Percentiles rank a stretch among this genome's conserved stretches.
Evolutionary conservation across 495 filamentous ascomycete species (phyloP).

Genomic region (Penicillium samsonianum): DNA sequence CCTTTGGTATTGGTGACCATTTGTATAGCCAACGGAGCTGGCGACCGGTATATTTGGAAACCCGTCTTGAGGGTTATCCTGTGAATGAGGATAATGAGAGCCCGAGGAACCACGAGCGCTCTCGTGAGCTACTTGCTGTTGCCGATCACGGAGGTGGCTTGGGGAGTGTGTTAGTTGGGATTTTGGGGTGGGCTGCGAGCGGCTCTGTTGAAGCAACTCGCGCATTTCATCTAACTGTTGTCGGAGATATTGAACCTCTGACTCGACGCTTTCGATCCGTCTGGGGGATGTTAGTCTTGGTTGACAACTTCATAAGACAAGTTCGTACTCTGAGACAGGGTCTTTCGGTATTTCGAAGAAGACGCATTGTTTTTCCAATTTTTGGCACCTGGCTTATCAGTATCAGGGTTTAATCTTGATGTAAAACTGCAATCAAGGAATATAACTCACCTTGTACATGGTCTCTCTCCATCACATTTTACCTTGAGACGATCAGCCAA

Average conservation of each 20-base stretch:
- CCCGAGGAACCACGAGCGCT: slow-evolving; percentile 16
- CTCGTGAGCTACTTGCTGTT: slow-evolving; percentile 4
- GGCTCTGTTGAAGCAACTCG: slow-evolving; percentile 22
- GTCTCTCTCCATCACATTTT: slow-evolving; percentile 42
- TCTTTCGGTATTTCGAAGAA: slow-evolving; percentile 44
- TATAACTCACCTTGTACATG: slow-evolving; percentile 37
- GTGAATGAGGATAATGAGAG: slow-evolving; percentile 9
- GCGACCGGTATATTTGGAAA: background rate
- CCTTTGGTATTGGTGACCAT: slow-evolving; percentile 10
- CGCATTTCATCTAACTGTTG: slow-evolving; percentile 34
- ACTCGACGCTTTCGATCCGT: slow-evolving; percentile 37
- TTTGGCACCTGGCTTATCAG: slow-evolving; percentile 23
- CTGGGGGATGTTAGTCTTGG: slow-evolving; percentile 17
- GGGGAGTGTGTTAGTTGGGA: slow-evolving; percentile 11
- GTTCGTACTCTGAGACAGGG: slow-evolving; percentile 32
- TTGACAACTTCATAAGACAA: background rate
- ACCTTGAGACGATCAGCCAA: slow-evolving; percentile 27
- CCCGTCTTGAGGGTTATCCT: background rate
- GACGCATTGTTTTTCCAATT: slow-evolving; percentile 36
- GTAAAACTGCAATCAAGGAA: background rate
- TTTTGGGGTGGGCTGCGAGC: background rate
- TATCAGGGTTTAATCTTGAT: background rate
- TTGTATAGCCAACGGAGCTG: slow-evolving; percentile 1
- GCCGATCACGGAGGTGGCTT: slow-evolving; percentile 8
- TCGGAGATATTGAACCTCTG: slow-evolving; percentile 33